These are phyloP conservation scores for Boletus sp. DNA, from an alignment of 768 basidiomycete genomes.

Conservation along the genomic window DNA sequence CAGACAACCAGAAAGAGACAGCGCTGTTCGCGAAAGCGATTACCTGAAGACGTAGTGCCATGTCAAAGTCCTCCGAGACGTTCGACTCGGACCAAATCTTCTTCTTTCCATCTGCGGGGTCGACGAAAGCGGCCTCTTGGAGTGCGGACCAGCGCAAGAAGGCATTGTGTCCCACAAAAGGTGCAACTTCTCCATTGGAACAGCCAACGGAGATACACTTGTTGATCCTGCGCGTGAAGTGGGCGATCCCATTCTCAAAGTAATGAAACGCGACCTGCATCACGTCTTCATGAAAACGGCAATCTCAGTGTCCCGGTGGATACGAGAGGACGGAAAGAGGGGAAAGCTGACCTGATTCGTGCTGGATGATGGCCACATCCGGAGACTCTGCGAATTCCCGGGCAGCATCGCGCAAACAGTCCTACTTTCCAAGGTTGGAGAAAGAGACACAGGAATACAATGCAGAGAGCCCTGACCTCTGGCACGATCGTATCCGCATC, in stretches of 20 bases:
- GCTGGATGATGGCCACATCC: constrained; percentile 89
- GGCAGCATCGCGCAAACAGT: constrained; percentile 89
- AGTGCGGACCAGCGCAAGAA: constrained; percentile 88
- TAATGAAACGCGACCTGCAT: constrained; percentile 89
- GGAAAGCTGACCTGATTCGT: constrained; percentile 61
- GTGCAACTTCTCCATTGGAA: constrained; percentile 72
- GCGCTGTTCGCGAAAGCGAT: constrained; percentile 9
- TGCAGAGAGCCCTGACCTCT: constrained; percentile 36
- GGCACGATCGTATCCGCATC: constrained; percentile 90
- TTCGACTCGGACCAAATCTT: constrained; percentile 67
- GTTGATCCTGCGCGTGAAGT: constrained; percentile 90
- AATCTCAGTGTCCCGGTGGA: constrained; percentile 25
- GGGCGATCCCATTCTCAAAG: constrained; percentile 91
- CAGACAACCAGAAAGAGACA: constrained; percentile 63
- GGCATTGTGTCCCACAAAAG: constrained; percentile 86
- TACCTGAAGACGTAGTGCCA: constrained; percentile 55
- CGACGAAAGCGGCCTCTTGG: constrained; percentile 81
- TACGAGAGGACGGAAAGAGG: not conserved
- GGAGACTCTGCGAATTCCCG: constrained; percentile 79
- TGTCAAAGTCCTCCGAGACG: constrained; percentile 70
- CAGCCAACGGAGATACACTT: constrained; percentile 75
- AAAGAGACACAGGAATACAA: not conserved
- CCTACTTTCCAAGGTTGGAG: constrained; percentile 36
- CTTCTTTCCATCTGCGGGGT: constrained; percentile 54
- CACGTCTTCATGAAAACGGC: constrained; percentile 50